Base-by-base conservation (phyloP, 2,329 filamentous ascomycete species). In the Colletotrichum musae region DNA sequence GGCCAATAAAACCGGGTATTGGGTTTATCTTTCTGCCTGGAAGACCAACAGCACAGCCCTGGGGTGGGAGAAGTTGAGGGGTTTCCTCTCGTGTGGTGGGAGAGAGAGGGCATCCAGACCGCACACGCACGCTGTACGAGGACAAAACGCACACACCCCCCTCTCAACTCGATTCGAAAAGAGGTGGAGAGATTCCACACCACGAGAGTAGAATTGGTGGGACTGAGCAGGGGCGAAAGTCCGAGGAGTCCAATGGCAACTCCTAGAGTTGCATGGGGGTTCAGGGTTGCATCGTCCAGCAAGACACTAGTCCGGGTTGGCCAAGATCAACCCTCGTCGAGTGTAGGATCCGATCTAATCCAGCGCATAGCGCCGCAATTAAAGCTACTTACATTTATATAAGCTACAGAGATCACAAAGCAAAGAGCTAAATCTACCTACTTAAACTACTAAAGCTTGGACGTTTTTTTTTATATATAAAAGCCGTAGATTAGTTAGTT, bases 21-120 rank as follows among this genome's bases (percentile, higher is more conserved):
- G 16, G 13, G 16, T 36, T 53, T 54, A 45, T 24, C 2, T 43
- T 28, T 53, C 50, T 52, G 58, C 58, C 58, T 61, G 48, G 15
- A 61, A 61, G 47, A 28, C 18, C 39, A 61, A 28, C 58, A 18
- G 18, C 48, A 52, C 58, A 61, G 48, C 48, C 48, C 48, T 28
- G 21, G 21, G 21, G 21, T 3, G 21, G 21, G 21, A 4, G 21
- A 4, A 24, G 21, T 24, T 24, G 16, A 12, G 47, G 18, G 41
- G 41, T 45, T 59, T 12, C 10, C 24, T 51, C 26, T 13, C 18
- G 36, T 32, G 58, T 36, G 26, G 47, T 48, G 48, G 16, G 18
- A 21, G 12, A 21, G 12, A 24, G 47, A 24, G 2, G n/a, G 47
- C n/a, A 13, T 21, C 41, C 28, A 59, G 57, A 47, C 24, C 56